phyloP scores from a whole-genome alignment of 148 eudicot species.

The Rhododendron mucronatum region DNA sequence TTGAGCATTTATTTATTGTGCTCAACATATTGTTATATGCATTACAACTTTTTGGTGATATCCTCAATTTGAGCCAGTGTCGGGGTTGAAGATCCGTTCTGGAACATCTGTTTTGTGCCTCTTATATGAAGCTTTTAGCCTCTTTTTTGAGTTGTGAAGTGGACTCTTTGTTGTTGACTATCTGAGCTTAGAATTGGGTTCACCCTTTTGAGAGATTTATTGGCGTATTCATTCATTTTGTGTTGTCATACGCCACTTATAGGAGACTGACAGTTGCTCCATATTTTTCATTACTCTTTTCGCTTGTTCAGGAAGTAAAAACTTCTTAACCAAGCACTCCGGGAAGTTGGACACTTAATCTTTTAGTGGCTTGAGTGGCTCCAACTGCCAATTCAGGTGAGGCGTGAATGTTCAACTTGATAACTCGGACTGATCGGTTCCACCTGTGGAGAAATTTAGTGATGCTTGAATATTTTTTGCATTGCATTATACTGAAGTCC shows the following conservation, averaged over 20 bases:
- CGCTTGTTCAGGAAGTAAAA: slow-evolving; percentile 43
- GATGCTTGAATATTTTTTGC: not conserved
- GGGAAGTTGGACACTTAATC: slow-evolving; percentile 47
- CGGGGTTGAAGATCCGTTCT: not conserved
- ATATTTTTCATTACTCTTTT: slow-evolving; percentile 26
- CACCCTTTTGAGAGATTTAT: not conserved
- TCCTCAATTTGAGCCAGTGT: not conserved
- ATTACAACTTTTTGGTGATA: not conserved
- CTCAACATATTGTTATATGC: not conserved
- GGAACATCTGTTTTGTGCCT: not conserved
- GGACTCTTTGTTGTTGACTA: not conserved
- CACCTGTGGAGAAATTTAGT: not conserved
- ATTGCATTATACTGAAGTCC: not conserved
- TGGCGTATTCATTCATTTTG: not conserved
- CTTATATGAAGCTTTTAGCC: not conserved
- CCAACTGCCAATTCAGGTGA: slow-evolving; percentile 54
- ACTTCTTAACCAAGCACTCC: slow-evolving; percentile 28
- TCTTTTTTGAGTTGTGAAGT: not conserved
- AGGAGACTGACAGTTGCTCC: slow-evolving; percentile 30
- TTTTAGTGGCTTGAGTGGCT: slow-evolving; percentile 46
- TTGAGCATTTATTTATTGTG: not conserved
- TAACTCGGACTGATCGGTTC: not conserved
- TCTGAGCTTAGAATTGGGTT: not conserved
- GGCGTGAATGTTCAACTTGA: slow-evolving; percentile 22
- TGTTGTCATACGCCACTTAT: slow-evolving; percentile 11